These are phyloP conservation scores for Pleodorina starrii DNA, from an alignment of 139 green algal species.

Conservation along the genomic window DNA sequence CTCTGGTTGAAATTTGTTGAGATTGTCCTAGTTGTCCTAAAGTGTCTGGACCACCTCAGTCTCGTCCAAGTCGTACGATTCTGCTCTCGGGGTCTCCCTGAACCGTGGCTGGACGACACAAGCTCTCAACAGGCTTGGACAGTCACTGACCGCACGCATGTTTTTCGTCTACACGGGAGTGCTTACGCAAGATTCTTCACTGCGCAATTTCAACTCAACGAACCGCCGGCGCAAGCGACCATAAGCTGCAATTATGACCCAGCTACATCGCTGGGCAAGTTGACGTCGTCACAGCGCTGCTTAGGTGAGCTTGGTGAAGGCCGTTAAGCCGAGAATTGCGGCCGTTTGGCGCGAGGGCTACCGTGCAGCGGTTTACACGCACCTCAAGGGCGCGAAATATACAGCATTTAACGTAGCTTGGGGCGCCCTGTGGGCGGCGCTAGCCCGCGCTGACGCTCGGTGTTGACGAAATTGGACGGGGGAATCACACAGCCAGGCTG, in stretches of 20 bases:
- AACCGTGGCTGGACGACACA: not conserved
- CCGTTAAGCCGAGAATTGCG: not conserved
- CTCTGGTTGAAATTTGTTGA: too few species aligned
- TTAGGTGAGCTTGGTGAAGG: not conserved
- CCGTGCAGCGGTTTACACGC: not conserved
- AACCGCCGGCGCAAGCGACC: not conserved
- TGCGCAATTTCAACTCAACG: not conserved
- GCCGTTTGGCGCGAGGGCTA: slow-evolving; percentile 14
- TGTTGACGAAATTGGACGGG: slow-evolving; percentile 12
- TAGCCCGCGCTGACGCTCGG: not conserved
- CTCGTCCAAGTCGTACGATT: slow-evolving; percentile 11
- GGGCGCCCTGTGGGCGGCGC: not conserved
- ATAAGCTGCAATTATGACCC: not conserved
- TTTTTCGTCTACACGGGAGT: not conserved
- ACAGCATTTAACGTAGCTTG: not conserved
- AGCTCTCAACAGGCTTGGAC: too few species aligned
- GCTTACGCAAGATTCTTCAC: not conserved
- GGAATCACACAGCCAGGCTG: not conserved
- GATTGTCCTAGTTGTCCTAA: too few species aligned
- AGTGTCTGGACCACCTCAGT: too few species aligned
- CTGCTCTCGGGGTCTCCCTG: too few species aligned
- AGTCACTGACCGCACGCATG: too few species aligned
- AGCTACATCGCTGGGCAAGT: not conserved
- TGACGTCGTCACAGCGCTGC: not conserved
- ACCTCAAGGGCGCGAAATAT: not conserved